A percentile compares a stretch with the other conserved stretches of the same genome.
phyloP scores from a whole-genome alignment of 257 asterid genomes.

The Solanum chiquidenum region DNA sequence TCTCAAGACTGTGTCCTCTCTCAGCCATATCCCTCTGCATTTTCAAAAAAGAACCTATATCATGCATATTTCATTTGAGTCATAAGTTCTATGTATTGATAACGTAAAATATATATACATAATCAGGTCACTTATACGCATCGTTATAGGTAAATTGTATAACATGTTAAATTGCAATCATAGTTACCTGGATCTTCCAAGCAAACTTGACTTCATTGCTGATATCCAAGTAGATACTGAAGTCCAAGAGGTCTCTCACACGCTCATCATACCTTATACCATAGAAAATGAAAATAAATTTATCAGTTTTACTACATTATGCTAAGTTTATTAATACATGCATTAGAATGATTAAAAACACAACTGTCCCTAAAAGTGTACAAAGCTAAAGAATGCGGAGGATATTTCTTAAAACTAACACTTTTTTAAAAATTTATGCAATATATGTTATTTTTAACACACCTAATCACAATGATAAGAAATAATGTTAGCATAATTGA shows the following conservation, averaged over 20 bases:
- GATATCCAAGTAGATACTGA: constrained; percentile 92
- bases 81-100: background rate
- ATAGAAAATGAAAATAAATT: background rate
- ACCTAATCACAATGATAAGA: background rate
- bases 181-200: constrained; percentile 56
- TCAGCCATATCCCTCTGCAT: constrained; percentile 99
- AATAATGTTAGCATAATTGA: background rate
- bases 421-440: fast-evolving
- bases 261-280: constrained; percentile 70
- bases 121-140: background rate
- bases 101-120: background rate
- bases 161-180: background rate
- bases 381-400: background rate
- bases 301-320: background rate
- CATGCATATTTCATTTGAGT: background rate
- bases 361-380: background rate
- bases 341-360: background rate
- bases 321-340: background rate
- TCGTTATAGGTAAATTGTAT: background rate
- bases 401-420: background rate
- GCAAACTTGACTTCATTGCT: constrained; percentile 97
- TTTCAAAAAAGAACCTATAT: background rate
- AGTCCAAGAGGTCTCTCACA: constrained; percentile 92
- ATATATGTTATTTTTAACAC: background rate
- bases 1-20: constrained; percentile 98